Evolutionary conservation across 1,139 yeast species (phyloP), one percentile per base, ranked within the genome.

Genomic region (Kluyveromyces sp.): DNA sequence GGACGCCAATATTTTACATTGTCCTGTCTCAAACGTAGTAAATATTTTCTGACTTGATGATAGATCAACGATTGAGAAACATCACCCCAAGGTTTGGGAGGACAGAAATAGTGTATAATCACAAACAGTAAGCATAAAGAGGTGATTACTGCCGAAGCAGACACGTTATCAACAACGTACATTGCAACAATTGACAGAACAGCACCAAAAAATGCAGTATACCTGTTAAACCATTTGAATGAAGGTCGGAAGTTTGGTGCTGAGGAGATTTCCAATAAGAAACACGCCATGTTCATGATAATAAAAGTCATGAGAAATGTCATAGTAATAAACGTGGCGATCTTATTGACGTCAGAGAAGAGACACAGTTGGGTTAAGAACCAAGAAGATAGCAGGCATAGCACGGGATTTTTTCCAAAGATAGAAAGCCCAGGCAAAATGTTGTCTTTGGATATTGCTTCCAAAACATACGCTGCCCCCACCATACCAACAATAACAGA

Each of bases 1-100:
- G 98, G 98, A 52, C 98, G 73, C 98, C 98, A 92, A 59, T 87
- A 89, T 64, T 92, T 92, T 41, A 92, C 96, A 60, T 92, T 94
- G 56, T 92, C 95, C 52, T 87, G 86, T 48, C 87, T 77, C 38
- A 92, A 70, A 43, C 95, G 71, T 43, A 88, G 67, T 38, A 92
- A 69, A 58, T 92, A 92, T 60, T 92, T 92, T 49, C 98, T 71
- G 3, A 92, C 97, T 64, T 92, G 98, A 59, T 92, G 98, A 63
- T 92, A 92, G 43, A 92, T 89, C 50, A 92, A 71, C 39, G 88
- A 77, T 64, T 92, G 97, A 2, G 97, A 88, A 22, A 92, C 96
- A 65, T 92, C 98, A 29, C 98, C 98, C 86, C 96, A 92, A 32
- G 88, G 83, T 61, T 87, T 88, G 3, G 97, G 96, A 2, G 96